A percentile compares a stretch with the other conserved stretches of the same genome.
These are phyloP conservation scores for Globisporangium solare DNA, from an alignment of 352 stramenopile species.

Conservation along the genomic window DNA sequence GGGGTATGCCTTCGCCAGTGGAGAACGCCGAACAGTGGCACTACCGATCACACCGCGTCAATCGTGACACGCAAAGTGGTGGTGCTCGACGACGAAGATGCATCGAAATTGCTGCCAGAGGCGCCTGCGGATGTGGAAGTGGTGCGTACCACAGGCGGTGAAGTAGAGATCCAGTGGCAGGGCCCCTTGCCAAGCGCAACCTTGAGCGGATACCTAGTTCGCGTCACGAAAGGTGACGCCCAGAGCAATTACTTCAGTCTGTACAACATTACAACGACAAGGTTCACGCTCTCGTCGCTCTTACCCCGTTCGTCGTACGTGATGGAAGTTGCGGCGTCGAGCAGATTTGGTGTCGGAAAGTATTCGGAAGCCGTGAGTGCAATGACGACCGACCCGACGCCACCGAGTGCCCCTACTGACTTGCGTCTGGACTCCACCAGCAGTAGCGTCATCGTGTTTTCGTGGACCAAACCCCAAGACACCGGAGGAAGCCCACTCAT, in stretches of 20 bases:
- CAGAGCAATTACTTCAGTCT: conserved; percentile 22
- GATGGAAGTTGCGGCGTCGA: conserved; percentile 46
- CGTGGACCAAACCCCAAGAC: conserved; percentile 37
- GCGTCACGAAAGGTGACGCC: conserved; percentile 12
- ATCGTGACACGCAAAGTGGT: conserved; percentile 27
- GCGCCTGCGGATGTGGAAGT: conserved; percentile 11
- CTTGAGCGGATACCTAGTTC: conserved; percentile 35
- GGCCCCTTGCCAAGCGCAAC: neutral
- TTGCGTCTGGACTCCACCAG: conserved; percentile 7
- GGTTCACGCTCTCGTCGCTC: conserved; percentile 40
- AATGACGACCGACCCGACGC: conserved; percentile 26
- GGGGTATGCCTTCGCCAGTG: conserved; percentile 28
- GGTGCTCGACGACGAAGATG: conserved; percentile 47
- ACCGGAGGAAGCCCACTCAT: conserved; percentile 28
- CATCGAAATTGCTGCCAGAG: conserved; percentile 21
- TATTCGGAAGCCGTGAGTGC: conserved; percentile 22
- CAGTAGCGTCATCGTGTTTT: conserved; percentile 20
- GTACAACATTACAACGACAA: conserved; percentile 31
- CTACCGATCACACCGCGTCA: neutral
- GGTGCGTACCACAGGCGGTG: conserved; percentile 33
- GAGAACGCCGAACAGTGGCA: neutral
- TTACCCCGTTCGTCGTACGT: conserved; percentile 23
- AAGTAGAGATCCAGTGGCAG: conserved; percentile 39
- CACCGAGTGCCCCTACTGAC: conserved; percentile 20
- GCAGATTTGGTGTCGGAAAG: conserved; percentile 31